phyloP scores from a whole-genome alignment of 2,329 filamentous ascomycete genomes.

The Rhynchosporium graminicola region DNA sequence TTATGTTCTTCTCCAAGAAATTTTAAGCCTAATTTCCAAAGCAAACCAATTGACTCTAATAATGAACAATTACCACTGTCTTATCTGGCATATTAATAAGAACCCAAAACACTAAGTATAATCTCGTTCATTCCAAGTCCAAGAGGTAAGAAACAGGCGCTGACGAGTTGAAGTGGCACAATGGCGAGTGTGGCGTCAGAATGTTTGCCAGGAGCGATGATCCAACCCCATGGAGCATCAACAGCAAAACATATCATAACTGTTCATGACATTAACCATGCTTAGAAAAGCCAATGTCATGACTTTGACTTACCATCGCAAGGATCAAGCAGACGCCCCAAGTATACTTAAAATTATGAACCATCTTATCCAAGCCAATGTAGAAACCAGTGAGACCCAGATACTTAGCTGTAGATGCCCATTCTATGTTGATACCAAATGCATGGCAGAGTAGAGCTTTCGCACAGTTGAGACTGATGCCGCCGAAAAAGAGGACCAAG shows the following conservation, averaged over 20 bases:
- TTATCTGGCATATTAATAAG: not conserved
- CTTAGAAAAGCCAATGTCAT: not conserved
- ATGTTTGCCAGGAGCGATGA: slow-evolving; percentile 52
- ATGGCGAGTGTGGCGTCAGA: slow-evolving; percentile 47
- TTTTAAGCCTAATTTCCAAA: not conserved
- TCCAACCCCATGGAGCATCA: slow-evolving; percentile 47
- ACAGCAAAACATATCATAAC: slow-evolving; percentile 33
- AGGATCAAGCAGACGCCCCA: slow-evolving; percentile 36
- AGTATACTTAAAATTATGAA: slow-evolving; percentile 56
- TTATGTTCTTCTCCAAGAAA: not conserved
- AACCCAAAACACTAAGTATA: not conserved
- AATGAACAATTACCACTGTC: not conserved
- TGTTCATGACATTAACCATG: not conserved
- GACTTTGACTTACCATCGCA: not conserved
- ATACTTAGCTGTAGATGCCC: slow-evolving; percentile 60
- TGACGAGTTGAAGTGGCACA: slow-evolving; percentile 48
- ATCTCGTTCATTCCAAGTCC: not conserved
- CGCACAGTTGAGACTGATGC: slow-evolving; percentile 45
- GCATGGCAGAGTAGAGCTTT: slow-evolving; percentile 45
- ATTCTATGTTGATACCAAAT: slow-evolving; percentile 45
- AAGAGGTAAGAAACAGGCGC: not conserved
- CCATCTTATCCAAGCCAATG: slow-evolving; percentile 55
- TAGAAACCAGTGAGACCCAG: slow-evolving; percentile 57
- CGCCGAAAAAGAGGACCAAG: slow-evolving; percentile 45
- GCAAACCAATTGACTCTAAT: not conserved